phyloP scores from a whole-genome alignment of 1,284 basidiomycete genomes.

The Melampsora larici-populina region DNA sequence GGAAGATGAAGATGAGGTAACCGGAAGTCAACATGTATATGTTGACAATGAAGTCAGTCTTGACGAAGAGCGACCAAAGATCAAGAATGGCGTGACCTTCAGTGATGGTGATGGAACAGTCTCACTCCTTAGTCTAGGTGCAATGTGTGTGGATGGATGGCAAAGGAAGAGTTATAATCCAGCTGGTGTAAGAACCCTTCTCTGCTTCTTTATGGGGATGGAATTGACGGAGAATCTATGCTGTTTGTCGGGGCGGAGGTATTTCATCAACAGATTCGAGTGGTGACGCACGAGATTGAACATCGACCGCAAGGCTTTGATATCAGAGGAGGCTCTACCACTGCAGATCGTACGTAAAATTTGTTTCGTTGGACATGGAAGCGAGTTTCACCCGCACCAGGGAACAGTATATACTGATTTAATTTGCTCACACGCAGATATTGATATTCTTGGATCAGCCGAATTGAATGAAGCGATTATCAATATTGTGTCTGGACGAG shows the following conservation, averaged over 20 bases:
- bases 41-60: conserved; percentile 79
- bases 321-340: conserved; percentile 81
- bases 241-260: too few relatives aligned
- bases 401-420: not conserved
- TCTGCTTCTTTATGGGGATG: not conserved
- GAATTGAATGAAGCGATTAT: conserved; percentile 85
- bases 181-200: conserved; percentile 62
- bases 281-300: conserved; percentile 84
- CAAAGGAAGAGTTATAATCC: conserved; percentile 88
- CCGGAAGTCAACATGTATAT: conserved; percentile 64
- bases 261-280: conserved; percentile 53
- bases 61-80: conserved; percentile 58
- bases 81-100: conserved; percentile 77
- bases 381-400: too few relatives aligned
- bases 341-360: conserved; percentile 56
- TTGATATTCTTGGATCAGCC: conserved; percentile 87
- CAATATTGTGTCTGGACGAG: conserved; percentile 76
- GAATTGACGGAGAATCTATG: not conserved
- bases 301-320: conserved; percentile 76
- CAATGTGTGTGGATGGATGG: conserved; percentile 96
- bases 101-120: conserved; percentile 97
- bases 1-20: conserved; percentile 46
- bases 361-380: not conserved
- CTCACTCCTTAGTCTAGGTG: conserved; percentile 77
- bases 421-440: conserved; percentile 60